These are phyloP conservation scores for Colletotrichum sp. DNA, from an alignment of 2,329 filamentous ascomycete species.

Conservation along the genomic window DNA sequence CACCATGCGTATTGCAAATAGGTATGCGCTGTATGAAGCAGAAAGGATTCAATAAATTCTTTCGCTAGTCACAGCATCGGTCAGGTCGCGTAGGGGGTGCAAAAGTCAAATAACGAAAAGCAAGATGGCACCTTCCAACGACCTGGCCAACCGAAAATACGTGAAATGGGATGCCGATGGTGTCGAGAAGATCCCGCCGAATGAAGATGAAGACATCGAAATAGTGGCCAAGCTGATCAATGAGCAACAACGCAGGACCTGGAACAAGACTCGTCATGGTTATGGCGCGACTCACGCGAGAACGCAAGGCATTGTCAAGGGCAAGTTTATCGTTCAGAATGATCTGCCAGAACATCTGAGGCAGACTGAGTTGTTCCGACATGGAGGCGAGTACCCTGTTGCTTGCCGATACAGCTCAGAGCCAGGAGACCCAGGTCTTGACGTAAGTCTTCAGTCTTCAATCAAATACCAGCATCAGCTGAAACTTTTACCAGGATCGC, in stretches of 20 bases:
- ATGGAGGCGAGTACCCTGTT: neutral
- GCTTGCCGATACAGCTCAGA: neutral
- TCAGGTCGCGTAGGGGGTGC: neutral
- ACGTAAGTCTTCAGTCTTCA: neutral
- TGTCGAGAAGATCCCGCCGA: neutral
- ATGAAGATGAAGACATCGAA: neutral
- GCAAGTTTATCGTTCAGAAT: neutral
- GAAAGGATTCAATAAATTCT: neutral
- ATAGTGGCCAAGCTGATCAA: neutral
- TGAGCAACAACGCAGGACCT: neutral
- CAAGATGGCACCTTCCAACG: neutral
- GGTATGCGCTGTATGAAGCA: neutral
- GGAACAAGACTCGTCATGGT: neutral
- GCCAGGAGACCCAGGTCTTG: neutral
- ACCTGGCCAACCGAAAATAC: neutral
- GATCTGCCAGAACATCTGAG: neutral
- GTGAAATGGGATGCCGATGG: neutral
- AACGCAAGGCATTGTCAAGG: neutral
- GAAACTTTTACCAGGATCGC: neutral
- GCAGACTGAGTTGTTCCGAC: neutral
- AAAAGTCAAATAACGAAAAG: neutral
- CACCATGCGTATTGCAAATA: neutral
- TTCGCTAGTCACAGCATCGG: rapidly evolving
- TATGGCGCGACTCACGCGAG: neutral
- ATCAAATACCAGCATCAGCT: neutral